Evolutionary conservation across 1,284 basidiomycete species (phyloP).

Genomic region (Rhodofomes roseus): DNA sequence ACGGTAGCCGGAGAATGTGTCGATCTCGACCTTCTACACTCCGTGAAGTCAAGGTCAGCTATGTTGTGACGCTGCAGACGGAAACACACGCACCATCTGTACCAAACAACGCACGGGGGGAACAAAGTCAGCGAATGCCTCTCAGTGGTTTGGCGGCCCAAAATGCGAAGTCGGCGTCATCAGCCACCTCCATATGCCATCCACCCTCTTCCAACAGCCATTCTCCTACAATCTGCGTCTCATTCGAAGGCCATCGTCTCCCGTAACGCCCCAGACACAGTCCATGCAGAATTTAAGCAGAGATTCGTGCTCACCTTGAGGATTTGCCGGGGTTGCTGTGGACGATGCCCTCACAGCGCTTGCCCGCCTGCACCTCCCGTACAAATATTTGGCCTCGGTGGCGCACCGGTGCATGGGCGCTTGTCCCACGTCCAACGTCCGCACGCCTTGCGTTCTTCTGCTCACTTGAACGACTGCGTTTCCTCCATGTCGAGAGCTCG

Average conservation of each 20-base stretch:
- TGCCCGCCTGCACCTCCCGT: neutral
- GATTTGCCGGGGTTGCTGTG: conserved; percentile 27
- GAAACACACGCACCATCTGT: conserved; percentile 49
- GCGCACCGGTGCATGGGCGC: neutral
- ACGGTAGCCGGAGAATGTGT: conserved; percentile 93
- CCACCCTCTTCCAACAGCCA: conserved; percentile 34
- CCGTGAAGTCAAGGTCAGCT: conserved; percentile 19
- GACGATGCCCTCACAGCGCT: neutral
- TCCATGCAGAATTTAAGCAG: conserved; percentile 16
- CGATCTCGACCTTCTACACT: conserved; percentile 94
- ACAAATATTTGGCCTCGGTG: conserved; percentile 14
- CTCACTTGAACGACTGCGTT: neutral
- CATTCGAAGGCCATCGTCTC: conserved; percentile 5
- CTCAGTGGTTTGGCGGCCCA: conserved; percentile 7
- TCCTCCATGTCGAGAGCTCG: neutral
- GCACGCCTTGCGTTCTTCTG: neutral
- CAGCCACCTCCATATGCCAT: conserved; percentile 36
- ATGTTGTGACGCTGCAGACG: conserved; percentile 12
- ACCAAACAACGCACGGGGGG: neutral
- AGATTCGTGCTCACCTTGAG: conserved; percentile 54
- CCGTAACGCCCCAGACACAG: neutral
- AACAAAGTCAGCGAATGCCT: conserved; percentile 23
- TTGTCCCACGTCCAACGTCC: neutral
- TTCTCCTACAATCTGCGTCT: conserved; percentile 16
- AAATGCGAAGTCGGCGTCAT: conserved; percentile 32